These are phyloP conservation scores for Aspergillus nidulans DNA, from an alignment of 495 filamentous ascomycete species.

Conservation along the genomic window DNA sequence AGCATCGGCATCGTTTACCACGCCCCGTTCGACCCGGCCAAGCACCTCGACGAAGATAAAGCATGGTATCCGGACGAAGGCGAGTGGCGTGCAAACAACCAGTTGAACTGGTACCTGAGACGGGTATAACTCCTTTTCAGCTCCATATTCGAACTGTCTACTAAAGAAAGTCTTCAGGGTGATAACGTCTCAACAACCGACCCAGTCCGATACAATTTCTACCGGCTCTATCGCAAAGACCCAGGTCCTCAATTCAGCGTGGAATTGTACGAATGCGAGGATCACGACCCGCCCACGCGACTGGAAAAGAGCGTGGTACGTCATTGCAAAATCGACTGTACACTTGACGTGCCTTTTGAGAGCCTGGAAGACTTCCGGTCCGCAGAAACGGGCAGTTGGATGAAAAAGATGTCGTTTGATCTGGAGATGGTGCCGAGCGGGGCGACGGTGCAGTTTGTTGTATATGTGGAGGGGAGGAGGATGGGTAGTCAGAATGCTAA, in stretches of 20 bases:
- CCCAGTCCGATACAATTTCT: neutral
- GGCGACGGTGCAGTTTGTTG: neutral
- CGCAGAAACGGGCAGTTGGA: neutral
- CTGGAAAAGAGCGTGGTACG: neutral
- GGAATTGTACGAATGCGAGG: constrained; percentile 1
- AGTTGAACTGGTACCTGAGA: constrained; percentile 4
- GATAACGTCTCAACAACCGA: constrained; percentile 1
- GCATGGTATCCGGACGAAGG: constrained; percentile 1
- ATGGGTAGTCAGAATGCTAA: constrained; percentile 3
- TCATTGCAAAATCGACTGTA: neutral
- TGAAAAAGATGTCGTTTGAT: constrained; percentile 5
- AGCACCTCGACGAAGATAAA: constrained; percentile 4
- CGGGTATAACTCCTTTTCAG: neutral
- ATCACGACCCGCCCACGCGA: neutral
- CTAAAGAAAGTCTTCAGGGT: neutral
- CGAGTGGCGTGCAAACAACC: constrained; percentile 3
- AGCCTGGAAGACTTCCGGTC: neutral
- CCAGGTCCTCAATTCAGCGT: neutral
- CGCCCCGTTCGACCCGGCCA: neutral
- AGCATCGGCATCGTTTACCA: constrained; percentile 2
- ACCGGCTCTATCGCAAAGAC: constrained; percentile 1
- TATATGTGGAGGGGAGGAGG: neutral
- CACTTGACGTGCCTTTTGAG: neutral
- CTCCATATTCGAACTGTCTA: neutral
- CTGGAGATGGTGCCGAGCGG: constrained; percentile 7